These are phyloP conservation scores for Sclerotinia subarctica DNA, from an alignment of 2,329 filamentous ascomycete genomes.

Conservation along the genomic window DNA sequence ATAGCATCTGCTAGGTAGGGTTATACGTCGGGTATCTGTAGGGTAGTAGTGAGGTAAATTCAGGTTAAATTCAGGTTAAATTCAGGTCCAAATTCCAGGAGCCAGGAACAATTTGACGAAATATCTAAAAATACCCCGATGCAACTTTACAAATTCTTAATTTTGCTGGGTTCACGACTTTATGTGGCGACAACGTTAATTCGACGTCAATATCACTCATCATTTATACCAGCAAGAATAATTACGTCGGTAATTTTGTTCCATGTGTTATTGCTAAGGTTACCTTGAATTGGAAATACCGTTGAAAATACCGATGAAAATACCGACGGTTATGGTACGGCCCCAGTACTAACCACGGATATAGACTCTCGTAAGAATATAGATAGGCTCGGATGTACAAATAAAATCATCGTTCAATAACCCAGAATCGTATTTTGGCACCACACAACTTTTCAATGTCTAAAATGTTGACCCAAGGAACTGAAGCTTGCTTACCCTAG, in stretches of 20 bases:
- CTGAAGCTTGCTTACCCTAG: neutral
- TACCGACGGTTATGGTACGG: neutral
- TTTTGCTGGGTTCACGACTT: neutral
- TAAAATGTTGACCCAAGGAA: neutral
- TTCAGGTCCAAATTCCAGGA: constrained; percentile 2
- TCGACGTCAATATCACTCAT: neutral
- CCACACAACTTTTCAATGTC: neutral
- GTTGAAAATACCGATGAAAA: too few relatives aligned
- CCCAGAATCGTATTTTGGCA: neutral
- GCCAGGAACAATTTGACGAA: neutral
- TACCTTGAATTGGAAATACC: too few relatives aligned
- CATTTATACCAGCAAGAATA: too few relatives aligned
- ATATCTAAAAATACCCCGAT: neutral
- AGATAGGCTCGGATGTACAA: neutral
- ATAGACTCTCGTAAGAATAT: neutral
- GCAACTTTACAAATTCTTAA: neutral
- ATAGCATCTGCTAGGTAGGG: neutral
- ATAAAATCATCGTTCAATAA: neutral
- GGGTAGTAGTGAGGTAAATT: neutral
- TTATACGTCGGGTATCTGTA: too few relatives aligned
- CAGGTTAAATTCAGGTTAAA: neutral
- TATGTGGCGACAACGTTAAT: constrained; percentile 1
- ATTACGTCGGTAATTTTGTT: neutral
- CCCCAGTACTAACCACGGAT: neutral
- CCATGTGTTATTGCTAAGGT: neutral